phyloP scores from a whole-genome alignment of 2,329 filamentous ascomycete genomes.

The Beauveria varroae region DNA sequence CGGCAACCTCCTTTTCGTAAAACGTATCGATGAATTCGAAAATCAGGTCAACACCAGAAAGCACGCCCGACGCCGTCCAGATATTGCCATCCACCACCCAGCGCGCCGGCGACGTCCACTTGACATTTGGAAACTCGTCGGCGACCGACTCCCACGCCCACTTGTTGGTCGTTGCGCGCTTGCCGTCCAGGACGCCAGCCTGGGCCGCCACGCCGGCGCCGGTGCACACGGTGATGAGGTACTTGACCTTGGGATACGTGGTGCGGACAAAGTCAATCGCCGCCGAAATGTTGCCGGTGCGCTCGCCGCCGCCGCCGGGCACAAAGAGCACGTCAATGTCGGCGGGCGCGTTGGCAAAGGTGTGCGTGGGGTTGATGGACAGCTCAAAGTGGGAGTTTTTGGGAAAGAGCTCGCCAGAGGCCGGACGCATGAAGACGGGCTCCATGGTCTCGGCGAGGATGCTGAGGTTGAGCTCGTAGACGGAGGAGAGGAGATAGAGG shows the following conservation, averaged over 20 bases:
- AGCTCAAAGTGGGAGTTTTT: conserved; percentile 24
- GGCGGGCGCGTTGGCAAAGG: conserved; percentile 40
- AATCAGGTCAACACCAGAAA: conserved; percentile 14
- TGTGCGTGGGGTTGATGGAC: conserved; percentile 35
- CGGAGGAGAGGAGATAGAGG: conserved; percentile 30
- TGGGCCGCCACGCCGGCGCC: conserved; percentile 50
- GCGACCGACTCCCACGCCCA: conserved; percentile 40
- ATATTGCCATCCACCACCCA: conserved; percentile 60
- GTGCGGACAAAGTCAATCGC: conserved; percentile 33
- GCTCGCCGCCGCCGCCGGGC: conserved; percentile 50
- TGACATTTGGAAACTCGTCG: conserved; percentile 36
- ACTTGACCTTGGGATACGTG: conserved; percentile 39
- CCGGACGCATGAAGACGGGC: conserved; percentile 28
- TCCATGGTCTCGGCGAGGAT: conserved; percentile 31
- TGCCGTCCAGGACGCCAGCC: conserved; percentile 52
- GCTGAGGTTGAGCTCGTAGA: conserved; percentile 26
- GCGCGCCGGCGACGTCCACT: conserved; percentile 53
- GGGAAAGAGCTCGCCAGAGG: conserved; percentile 12
- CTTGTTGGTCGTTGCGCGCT: conserved; percentile 60
- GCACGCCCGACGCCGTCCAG: conserved; percentile 52
- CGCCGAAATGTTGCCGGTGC: conserved; percentile 19
- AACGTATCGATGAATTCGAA: conserved; percentile 15
- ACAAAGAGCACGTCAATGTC: conserved; percentile 50
- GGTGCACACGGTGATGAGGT: conserved; percentile 60
- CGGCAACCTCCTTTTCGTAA: conserved; percentile 8